Evolutionary conservation across 1,284 basidiomycete genomes (phyloP), one percentile per base, ranked within the genome.

Genomic region (Austroboletus sp.): DNA sequence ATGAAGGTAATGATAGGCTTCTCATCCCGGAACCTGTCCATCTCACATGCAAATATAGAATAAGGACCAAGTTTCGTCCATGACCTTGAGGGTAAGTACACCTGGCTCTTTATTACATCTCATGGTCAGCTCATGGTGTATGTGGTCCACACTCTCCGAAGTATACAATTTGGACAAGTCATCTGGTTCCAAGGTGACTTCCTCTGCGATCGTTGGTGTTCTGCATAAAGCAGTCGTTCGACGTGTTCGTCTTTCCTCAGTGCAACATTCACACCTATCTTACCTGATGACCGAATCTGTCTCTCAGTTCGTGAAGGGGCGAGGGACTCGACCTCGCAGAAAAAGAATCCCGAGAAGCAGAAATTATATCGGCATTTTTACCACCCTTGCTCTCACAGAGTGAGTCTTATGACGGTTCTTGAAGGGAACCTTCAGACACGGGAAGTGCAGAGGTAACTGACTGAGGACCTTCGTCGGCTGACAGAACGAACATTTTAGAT

Each of bases 141-240:
- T 34, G 13, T 47, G 85, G 82, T 80, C 81, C 15, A 72, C 83
- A 29, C 69, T 85, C 9, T 72, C 83, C 6, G 83, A 87, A 50
- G 71, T 87, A 2, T 79, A 85, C 54, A 70, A 75, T 15, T 71
- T 76, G 30, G 84, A 85, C 66, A 87, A 87, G 62, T 61, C 61
- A 4, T 63, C 71, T 16, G 66, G 67, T 40, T 61, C 66, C 27
- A 65, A 71, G 31, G 57, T 76, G 9, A 50, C 72, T 16, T 65
- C 75, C 10, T 68, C 76, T 4, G 63, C 67, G 30, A 72, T 83
- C 33, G 48, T 65, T 19, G 59, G 66, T 42, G 73, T 85, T 48
- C 53, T 86, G 38, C 74, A 76, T 29, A 85, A 79, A 64, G 79
- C 78, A 13, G 66, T 72, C 41, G 57, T 69, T 40, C 75, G 76